These are phyloP conservation scores for Penicillium sp. DNA, from an alignment of 2,329 filamentous ascomycete genomes.

Conservation along the genomic window DNA sequence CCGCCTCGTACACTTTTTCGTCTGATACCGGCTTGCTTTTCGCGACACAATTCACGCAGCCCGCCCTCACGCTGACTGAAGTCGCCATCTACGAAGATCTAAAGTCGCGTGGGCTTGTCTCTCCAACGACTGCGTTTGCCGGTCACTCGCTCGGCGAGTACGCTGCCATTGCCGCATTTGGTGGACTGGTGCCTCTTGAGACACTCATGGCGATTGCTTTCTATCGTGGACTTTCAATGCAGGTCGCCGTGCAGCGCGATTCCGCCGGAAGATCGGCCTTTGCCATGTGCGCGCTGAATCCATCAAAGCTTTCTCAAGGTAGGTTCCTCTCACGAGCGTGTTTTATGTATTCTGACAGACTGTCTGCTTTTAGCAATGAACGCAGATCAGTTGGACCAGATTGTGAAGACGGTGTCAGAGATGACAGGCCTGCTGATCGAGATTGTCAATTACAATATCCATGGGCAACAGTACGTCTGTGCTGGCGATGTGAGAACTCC, in stretches of 20 bases:
- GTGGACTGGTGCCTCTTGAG: conserved; percentile 96
- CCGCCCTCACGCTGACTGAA: conserved; percentile 94
- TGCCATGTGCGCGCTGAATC: conserved; percentile 84
- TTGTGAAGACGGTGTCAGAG: conserved; percentile 87
- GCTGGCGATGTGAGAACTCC: conserved; percentile 57
- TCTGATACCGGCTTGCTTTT: conserved; percentile 93
- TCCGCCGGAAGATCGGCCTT: conserved; percentile 89
- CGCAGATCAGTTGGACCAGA: conserved; percentile 88
- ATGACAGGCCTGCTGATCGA: conserved; percentile 90
- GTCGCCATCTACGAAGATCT: conserved; percentile 98
- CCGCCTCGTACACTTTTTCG: conserved; percentile 90
- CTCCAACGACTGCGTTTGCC: conserved; percentile 81
- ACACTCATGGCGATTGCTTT: conserved; percentile 94
- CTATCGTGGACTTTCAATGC: conserved; percentile 97
- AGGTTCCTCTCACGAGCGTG: neutral
- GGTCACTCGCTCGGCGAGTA: conserved; percentile 97
- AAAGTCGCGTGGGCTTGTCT: conserved; percentile 86
- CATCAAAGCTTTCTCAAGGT: conserved; percentile 6
- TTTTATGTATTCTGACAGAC: neutral
- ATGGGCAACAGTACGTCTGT: conserved; percentile 68
- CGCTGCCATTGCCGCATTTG: conserved; percentile 88
- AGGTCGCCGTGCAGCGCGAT: conserved; percentile 94
- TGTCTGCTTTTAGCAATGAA: conserved; percentile 62
- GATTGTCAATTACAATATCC: conserved; percentile 89
- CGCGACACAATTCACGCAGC: conserved; percentile 96